Evolutionary conservation across 441 rosid species (phyloP), one percentile per base, ranked within the genome.

Genomic region (Adansonia gregorii): DNA sequence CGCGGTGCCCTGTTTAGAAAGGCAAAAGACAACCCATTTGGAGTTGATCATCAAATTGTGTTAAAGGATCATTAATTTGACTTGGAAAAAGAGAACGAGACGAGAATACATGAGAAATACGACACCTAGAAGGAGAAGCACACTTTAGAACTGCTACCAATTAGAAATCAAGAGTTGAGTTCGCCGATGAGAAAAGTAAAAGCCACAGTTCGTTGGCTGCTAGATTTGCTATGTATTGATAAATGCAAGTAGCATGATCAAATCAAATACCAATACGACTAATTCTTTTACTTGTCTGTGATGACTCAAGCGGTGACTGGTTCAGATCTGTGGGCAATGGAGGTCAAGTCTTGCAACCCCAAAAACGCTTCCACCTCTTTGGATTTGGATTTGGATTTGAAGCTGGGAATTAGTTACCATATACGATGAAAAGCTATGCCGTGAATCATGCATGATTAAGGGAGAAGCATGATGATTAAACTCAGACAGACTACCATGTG

Each of bases 381-480:
- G 45, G 43, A 24, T 11, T 24, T 0, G 8, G 10, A 17, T 51
- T 11, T 51, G 67, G 9, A 27, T 31, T 63, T 63, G 49, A 3
- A 39, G 46, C 41, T 65, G 15, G 52, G 31, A 66, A 9, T 59
- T 22, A 59, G 15, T 66, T 43, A 46, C 54, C 74, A 77, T 72
- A 76, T 61, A 72, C 45, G 59, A 77, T 51, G 43, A 27, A 55
- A 76, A 75, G 72, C 58, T 11, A 66, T 60, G 84, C 46, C 45
- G 24, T 71, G 64, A 54, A 78, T 82, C 78, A 84, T 85, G 27
- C 78, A 83, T 87, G 79, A 83, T 87, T 75, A 64, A 31, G 79
- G 84, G 86, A 73, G 74, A 61, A 71, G 66, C 79, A 77, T 79
- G 84, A 80, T 82, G 74, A 77, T 77, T 82, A 80, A 80, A 71